Base-by-base conservation (phyloP, 257 asterid genomes). In the Plantago elongata region DNA sequence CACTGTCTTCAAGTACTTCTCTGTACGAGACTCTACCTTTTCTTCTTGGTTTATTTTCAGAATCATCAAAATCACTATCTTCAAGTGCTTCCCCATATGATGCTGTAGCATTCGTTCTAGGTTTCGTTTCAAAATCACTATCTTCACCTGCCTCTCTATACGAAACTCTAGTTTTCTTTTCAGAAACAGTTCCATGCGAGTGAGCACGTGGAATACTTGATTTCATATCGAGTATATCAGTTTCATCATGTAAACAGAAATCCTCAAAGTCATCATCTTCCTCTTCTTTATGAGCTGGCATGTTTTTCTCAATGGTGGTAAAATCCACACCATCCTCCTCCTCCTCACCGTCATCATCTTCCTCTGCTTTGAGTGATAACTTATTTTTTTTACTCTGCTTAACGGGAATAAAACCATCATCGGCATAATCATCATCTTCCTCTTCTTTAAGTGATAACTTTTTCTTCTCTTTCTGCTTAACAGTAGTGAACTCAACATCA, bases 371-470 rank as follows among this genome's bases (percentile, higher is more conserved):
- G 63, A 63, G 74, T 40, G 76, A 76, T 64, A 61, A 29, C 18
- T 62, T 73, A 73, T 74, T 76, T 37, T 78, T 83, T 69, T 64
- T 77, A 54, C 71, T 74, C 29, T 57, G 63, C 11, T 45, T 46
- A 60, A 11, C 54, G 7, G 59, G 64, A n/a, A 64, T 54, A 68
- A 22, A 61, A 49, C 75, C 55, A 52, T 11, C 9, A 45, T 60
- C 64, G 10, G 44, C 78, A 46, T 70, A 77, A 7, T 71, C 83
- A 37, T 74, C 77, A 7, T 68, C 65, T 14, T 74, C 77, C 62
- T 69, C 73, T 45, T 46, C 60, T 17, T 75, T 63, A 57, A 14
- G 72, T 15, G 76, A 40, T 45, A 30, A 11, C 52, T 3, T 37
- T 11, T 40, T 57, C 47, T 46, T 65, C 54, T 29, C 48, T 10